Conservation (phyloP, 2,329 filamentous ascomycete genomes). For the Calonectria leucothoes region DNA sequence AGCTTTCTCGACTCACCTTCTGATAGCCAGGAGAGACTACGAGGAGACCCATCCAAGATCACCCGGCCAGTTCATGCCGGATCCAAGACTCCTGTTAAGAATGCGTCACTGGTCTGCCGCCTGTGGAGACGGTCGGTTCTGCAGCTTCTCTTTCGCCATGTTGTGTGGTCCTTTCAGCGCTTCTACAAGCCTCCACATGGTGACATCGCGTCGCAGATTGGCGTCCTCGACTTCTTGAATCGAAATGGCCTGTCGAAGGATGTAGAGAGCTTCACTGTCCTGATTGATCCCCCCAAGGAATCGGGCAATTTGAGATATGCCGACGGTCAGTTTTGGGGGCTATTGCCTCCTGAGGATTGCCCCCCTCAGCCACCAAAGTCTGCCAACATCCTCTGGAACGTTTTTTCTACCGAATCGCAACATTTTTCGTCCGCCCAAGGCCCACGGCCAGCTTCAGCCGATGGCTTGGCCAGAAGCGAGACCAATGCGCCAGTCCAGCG, state of each 20-base stretch:
- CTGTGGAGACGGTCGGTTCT: constrained; percentile 64
- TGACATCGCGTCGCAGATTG: constrained; percentile 45
- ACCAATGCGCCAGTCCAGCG: constrained; percentile 26
- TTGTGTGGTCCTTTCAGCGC: constrained; percentile 54
- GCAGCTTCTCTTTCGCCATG: constrained; percentile 69
- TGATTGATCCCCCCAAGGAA: constrained; percentile 47
- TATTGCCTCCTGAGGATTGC: constrained; percentile 42
- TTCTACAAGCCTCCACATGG: constrained; percentile 39
- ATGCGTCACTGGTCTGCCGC: constrained; percentile 63
- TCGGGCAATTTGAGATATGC: constrained; percentile 41
- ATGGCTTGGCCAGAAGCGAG: constrained; percentile 26
- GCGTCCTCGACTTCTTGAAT: constrained; percentile 54
- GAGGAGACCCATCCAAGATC: constrained; percentile 59
- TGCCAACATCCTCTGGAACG: constrained; percentile 43
- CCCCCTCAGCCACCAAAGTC: constrained; percentile 30
- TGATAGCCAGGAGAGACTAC: constrained; percentile 60
- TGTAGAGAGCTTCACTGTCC: constrained; percentile 55
- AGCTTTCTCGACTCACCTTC: constrained; percentile 62
- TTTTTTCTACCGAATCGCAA: constrained; percentile 19
- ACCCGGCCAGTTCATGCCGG: constrained; percentile 33
- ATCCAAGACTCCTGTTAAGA: constrained; percentile 61
- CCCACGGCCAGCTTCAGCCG: neutral
- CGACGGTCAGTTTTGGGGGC: constrained; percentile 42
- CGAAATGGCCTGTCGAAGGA: constrained; percentile 51
- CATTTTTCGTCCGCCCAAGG: neutral